Conservation (phyloP, 2,329 filamentous ascomycete genomes). For the Aspergillus intermedius region DNA sequence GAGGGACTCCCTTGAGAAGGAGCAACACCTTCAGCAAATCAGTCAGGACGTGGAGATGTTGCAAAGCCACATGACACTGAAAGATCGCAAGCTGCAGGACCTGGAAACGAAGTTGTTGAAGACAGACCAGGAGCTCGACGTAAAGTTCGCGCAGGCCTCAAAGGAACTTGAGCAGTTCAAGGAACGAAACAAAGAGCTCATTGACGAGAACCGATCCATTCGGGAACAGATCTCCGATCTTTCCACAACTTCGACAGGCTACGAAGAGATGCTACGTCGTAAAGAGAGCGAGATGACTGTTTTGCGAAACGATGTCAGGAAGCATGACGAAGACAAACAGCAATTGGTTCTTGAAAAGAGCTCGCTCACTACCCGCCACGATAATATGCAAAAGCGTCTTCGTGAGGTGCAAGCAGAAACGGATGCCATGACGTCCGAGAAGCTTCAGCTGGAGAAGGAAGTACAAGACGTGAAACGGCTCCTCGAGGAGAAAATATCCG, state of each 20-base stretch:
- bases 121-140: slow-evolving; percentile 79
- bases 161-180: slow-evolving; percentile 73
- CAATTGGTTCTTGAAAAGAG: slow-evolving; percentile 73
- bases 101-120: slow-evolving; percentile 77
- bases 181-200: slow-evolving; percentile 66
- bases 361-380: slow-evolving; percentile 65
- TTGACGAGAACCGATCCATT: slow-evolving; percentile 73
- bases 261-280: slow-evolving; percentile 84
- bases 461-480: slow-evolving; percentile 80
- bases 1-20: slow-evolving; percentile 63
- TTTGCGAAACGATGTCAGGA: slow-evolving; percentile 76
- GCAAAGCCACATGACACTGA: slow-evolving; percentile 79
- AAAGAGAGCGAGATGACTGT: slow-evolving; percentile 91
- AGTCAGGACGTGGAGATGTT: slow-evolving; percentile 84
- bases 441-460: slow-evolving; percentile 77
- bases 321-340: slow-evolving; percentile 72
- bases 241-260: slow-evolving; percentile 86
- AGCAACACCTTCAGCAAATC: slow-evolving; percentile 67
- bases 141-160: slow-evolving; percentile 69
- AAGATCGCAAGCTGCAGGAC: slow-evolving; percentile 84
- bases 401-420: slow-evolving; percentile 83
- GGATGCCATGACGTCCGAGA: slow-evolving; percentile 77
- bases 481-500: slow-evolving; percentile 79
- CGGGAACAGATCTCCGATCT: slow-evolving; percentile 80
- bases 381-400: slow-evolving; percentile 67